Base-by-base conservation (phyloP, 257 asterid genomes). In the Penstemon eatonii region DNA sequence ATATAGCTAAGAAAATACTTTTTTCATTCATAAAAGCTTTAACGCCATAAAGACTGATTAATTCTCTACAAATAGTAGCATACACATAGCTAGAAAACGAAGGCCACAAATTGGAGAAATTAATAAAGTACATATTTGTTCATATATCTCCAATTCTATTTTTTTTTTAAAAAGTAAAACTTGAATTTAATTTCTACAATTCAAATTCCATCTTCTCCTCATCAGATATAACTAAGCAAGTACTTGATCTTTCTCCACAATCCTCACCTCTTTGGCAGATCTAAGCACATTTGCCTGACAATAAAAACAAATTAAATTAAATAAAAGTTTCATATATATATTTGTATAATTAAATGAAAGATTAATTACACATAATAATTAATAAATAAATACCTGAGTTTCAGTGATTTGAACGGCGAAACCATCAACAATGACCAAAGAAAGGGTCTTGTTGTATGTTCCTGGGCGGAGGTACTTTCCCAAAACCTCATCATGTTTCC, bases 211-310 rank as follows among this genome's bases (percentile, higher is more conserved):
- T 44, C 65, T 41, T 52, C 58, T 33, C 42, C 56, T 10, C 42
- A 4, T 0, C 7, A 61, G 60, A 3, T 4, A 9, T 39, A 36
- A 18, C 65, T 58, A 83, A 10, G 79, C 79, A 79, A 88, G 89
- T 74, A 86, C 89, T 80, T 83, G 97, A 69, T 91, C 80, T 76
- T 91, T 91, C 88, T 91, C 97, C 84, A 91, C 97, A 61, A 88
- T 81, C 79, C 97, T 82, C 82, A 91, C 97, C 76, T 86, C 87
- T 53, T 78, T 73, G 56, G 82, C 86, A 74, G 95, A 86, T 88
- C 96, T 82, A 72, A 91, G 97, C 77, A 85, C 81, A 65, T 83
- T 66, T 3, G 92, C 95, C 96, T 89, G 80, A 53, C 39, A 68
- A 63, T 60, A 25, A 7, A 8, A 37, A 0, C 52, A 71, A 11